These are phyloP conservation scores for Serendipita sp. DNA, from an alignment of 768 basidiomycete species.

Conservation along the genomic window DNA sequence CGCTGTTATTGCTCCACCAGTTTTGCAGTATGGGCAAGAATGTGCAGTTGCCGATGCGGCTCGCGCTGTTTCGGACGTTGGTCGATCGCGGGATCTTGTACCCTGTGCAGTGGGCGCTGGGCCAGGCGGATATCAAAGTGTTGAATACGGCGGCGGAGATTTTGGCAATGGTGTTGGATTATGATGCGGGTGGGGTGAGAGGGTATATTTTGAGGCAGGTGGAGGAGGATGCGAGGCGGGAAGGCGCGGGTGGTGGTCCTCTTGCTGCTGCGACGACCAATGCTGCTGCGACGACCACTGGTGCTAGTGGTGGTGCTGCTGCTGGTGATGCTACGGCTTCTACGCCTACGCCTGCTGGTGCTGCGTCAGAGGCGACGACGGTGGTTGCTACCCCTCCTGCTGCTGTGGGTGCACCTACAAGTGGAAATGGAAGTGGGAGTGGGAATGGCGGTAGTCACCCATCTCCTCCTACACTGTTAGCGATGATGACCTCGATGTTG, in stretches of 20 bases:
- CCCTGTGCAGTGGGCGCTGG: slow-evolving; percentile 85
- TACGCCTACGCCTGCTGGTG: not conserved
- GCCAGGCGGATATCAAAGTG: slow-evolving; percentile 39
- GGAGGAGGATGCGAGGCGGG: slow-evolving; percentile 12
- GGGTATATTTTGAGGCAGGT: slow-evolving; percentile 74
- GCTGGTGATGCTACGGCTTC: slow-evolving; percentile 15
- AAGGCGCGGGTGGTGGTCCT: not conserved
- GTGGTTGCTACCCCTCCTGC: not conserved
- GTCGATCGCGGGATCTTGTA: slow-evolving; percentile 80
- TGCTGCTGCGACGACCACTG: slow-evolving; percentile 28
- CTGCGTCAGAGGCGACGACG: too few relatives aligned
- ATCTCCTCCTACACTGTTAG: slow-evolving; percentile 40
- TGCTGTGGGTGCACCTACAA: too few relatives aligned
- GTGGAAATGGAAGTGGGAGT: not conserved
- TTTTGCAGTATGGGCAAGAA: slow-evolving; percentile 94
- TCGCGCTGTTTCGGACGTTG: slow-evolving; percentile 71
- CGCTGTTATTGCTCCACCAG: slow-evolving; percentile 76
- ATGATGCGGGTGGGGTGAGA: slow-evolving; percentile 77
- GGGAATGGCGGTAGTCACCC: not conserved
- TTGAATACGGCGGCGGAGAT: slow-evolving; percentile 78
- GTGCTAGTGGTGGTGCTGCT: slow-evolving; percentile 31
- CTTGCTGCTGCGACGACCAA: not conserved
- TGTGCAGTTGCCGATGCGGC: slow-evolving; percentile 74
- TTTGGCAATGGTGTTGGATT: slow-evolving; percentile 70
- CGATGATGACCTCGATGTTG: slow-evolving; percentile 62